phyloP scores from a whole-genome alignment of 2,329 filamentous ascomycete species.

The Hypoxylon sp. region DNA sequence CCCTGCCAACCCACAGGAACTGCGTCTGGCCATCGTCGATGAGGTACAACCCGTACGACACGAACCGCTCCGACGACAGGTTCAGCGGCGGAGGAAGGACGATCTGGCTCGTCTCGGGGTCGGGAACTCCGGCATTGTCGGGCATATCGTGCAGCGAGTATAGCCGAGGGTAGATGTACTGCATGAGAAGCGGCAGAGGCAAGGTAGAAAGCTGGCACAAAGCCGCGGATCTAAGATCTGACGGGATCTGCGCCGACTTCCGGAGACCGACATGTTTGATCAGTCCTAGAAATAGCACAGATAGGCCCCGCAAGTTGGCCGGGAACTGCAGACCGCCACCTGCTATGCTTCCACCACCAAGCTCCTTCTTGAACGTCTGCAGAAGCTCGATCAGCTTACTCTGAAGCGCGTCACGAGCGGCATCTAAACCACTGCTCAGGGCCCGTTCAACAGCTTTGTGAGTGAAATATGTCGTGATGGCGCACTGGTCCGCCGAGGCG shows the following conservation, averaged over 20 bases:
- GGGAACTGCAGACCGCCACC: constrained; percentile 91
- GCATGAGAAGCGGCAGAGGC: constrained; percentile 86
- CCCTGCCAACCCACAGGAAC: constrained; percentile 94
- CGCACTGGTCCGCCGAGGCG: constrained; percentile 91
- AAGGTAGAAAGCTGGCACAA: constrained; percentile 94
- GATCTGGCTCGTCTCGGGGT: constrained; percentile 87
- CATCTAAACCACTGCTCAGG: constrained; percentile 84
- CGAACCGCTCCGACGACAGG: constrained; percentile 85
- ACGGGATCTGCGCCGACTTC: constrained; percentile 92
- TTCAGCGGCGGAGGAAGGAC: constrained; percentile 85
- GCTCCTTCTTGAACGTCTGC: constrained; percentile 95
- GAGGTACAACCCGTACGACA: constrained; percentile 90
- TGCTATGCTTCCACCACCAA: constrained; percentile 94
- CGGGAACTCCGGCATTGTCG: constrained; percentile 85
- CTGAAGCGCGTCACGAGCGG: constrained; percentile 88
- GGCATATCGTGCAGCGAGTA: constrained; percentile 97
- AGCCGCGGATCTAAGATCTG: constrained; percentile 90
- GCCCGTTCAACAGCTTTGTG: constrained; percentile 97
- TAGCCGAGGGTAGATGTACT: constrained; percentile 87
- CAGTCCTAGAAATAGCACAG: constrained; percentile 88
- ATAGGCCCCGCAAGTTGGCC: constrained; percentile 86
- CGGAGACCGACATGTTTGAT: constrained; percentile 96
- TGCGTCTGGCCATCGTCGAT: constrained; percentile 98
- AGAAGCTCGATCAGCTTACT: constrained; percentile 91
- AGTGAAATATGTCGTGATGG: constrained; percentile 91